Conservation (phyloP, 805 yeast genomes). For the Lipomyces oligophaga region DNA sequence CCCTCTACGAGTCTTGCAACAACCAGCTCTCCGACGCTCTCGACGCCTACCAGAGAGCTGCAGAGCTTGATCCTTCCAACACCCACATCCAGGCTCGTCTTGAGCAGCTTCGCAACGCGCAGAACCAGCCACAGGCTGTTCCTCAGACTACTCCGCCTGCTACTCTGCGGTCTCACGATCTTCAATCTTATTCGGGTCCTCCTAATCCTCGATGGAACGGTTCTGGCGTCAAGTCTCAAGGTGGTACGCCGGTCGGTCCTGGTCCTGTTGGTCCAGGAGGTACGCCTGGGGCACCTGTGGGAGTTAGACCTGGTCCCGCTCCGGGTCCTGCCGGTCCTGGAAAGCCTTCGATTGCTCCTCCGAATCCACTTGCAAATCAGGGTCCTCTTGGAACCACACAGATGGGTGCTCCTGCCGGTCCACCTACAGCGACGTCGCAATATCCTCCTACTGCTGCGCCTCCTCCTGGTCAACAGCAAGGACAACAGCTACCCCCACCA, state of each 20-base stretch:
- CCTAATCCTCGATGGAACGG: slow-evolving; percentile 45
- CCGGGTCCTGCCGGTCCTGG: slow-evolving; percentile 24
- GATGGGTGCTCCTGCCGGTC: slow-evolving; percentile 31
- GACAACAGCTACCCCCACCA: slow-evolving; percentile 26
- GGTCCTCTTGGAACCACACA: slow-evolving; percentile 34
- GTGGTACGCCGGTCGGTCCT: slow-evolving; percentile 23
- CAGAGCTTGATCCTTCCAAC: slow-evolving; percentile 88
- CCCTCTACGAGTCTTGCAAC: slow-evolving; percentile 94
- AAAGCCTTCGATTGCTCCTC: slow-evolving; percentile 20
- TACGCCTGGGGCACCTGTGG: slow-evolving; percentile 1
- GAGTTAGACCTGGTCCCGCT: too few relatives aligned
- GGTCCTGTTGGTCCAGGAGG: not conserved
- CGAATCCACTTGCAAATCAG: slow-evolving; percentile 26
- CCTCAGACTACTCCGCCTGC: slow-evolving; percentile 57
- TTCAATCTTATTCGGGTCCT: slow-evolving; percentile 53
- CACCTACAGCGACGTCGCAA: slow-evolving; percentile 16
- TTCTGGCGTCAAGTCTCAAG: slow-evolving; percentile 32
- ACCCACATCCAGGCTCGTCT: slow-evolving; percentile 91
- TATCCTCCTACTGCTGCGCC: slow-evolving; percentile 28
- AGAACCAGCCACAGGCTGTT: slow-evolving; percentile 49
- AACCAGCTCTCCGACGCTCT: slow-evolving; percentile 92
- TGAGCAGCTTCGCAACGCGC: slow-evolving; percentile 57
- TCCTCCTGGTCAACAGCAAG: slow-evolving; percentile 28
- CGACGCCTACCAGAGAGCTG: slow-evolving; percentile 96
- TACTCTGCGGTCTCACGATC: slow-evolving; percentile 56